Conservation (phyloP, 2,329 filamentous ascomycete genomes). For the Blumeriella jaapii region DNA sequence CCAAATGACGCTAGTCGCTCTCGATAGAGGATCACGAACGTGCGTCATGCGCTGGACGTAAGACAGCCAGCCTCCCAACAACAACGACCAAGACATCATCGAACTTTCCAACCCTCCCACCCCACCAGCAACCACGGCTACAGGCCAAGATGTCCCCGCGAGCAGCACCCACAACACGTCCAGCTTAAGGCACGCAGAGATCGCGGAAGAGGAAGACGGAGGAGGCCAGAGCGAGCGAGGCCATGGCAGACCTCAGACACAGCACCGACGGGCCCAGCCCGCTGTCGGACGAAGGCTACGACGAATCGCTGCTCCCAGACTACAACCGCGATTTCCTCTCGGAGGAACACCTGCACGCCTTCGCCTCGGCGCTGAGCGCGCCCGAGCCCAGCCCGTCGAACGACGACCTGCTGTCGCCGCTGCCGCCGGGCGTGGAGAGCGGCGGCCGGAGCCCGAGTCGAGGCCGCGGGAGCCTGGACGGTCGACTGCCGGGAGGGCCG, state of each 20-base stretch:
- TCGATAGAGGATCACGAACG: too few relatives aligned
- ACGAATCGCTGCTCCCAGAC: slow-evolving; percentile 64
- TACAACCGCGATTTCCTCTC: slow-evolving; percentile 66
- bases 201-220: too few relatives aligned
- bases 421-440: background rate
- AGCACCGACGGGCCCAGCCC: slow-evolving; percentile 43
- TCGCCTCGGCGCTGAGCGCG: slow-evolving; percentile 70
- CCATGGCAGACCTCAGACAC: slow-evolving; percentile 26
- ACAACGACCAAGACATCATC: background rate
- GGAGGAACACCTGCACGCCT: slow-evolving; percentile 61
- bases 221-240: too few relatives aligned
- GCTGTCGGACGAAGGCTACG: slow-evolving; percentile 52
- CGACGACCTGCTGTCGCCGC: slow-evolving; percentile 31
- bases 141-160: too few relatives aligned
- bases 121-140: background rate
- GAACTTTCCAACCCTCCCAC: background rate
- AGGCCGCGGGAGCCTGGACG: slow-evolving; percentile 6
- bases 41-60: background rate
- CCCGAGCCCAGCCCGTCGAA: slow-evolving; percentile 62
- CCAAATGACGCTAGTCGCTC: too few relatives aligned
- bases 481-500: slow-evolving; percentile 6
- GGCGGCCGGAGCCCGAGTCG: slow-evolving; percentile 3
- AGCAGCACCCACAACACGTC: too few relatives aligned
- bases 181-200: too few relatives aligned
- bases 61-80: background rate